Base-by-base conservation (phyloP, 805 yeast genomes). In the Suhomyces faveliae region DNA sequence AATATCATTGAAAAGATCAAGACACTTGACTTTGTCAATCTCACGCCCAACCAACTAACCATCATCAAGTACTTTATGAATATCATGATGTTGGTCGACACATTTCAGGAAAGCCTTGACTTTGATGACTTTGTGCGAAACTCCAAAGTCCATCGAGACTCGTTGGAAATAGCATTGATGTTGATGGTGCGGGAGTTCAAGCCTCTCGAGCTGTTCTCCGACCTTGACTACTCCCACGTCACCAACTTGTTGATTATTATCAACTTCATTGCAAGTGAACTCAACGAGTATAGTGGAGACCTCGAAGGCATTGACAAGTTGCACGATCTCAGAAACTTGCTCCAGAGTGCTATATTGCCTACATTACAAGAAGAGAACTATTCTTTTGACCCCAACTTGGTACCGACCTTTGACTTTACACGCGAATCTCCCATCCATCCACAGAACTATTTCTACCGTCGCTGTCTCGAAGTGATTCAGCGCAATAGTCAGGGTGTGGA, bases 201-300 rank as follows among this genome's bases (percentile, higher is more conserved):
- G 4, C 21, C 19, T 17, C 35, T 35, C 11, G 46, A 35, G 9
- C 6, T 8, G 12, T 19, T 35, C n/a, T 35, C 29, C 1, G 50
- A 50, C 5, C 27, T 45, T 27, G 55, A 54, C 17, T 21, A 49
- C 20, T 43, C 47, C 37, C 55, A 51, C 39, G 19, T 48, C 21
- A 48, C 50, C 5, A 51, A 47, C 40, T 13, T 52, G 3, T 44
- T 45, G 12, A 47, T 52, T 10, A 20, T 54, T 5, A 23, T 52
- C 21, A 47, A 51, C 33, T 45, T 30, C 11, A 9, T 30, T 13
- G 22, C 39, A 15, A 30, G 29, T 30, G 39, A 42, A 13, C 22
- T 42, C 12, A 30, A 30, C 35, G 17, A 23, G 17, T 11, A 29
- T 21, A 33, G 40, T 13, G 12, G 23, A n/a, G 15, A 30, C 8